Evolutionary conservation across 2,329 filamentous ascomycete genomes (phyloP), one percentile per base, ranked within the genome.

Genomic region (Colletotrichum limetticola): DNA sequence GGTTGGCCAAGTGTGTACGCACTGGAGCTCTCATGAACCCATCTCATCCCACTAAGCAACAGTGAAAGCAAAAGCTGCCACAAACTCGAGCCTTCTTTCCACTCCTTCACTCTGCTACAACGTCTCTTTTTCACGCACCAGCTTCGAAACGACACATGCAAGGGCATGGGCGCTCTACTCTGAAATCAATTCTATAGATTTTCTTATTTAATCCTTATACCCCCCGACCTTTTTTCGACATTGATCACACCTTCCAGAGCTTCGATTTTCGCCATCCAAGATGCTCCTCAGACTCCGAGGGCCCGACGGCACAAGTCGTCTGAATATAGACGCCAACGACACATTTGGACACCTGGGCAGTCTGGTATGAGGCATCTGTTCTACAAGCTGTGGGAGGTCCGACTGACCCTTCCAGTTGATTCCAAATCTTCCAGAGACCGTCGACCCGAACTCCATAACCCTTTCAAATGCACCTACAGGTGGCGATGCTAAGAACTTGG

Each of bases 201-300:
- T 58, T 55, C 26, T 49, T 60, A 65, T 64, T 61, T 71, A 67
- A 46, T 56, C 30, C 26, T 30, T 24, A 64, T 46, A 61, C 35
- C 56, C 14, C 14, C 42, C 37, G n/a, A 30, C 42, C 59, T 35
- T 52, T 22, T 55, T 57, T 66, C 49, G 7, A 52, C 14, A 28
- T 57, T 8, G 2, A 46, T 46, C 30, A 19, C n/a, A 66, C 16
- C n/a, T 26, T 61, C 14, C 55, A 37, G n/a, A 52, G 26, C 26
- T 57, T 58, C 66, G 46, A 24, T 19, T 24, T 24, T 58, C 22
- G 35, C 32, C 67, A 26, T 49, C 80, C 80, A 85, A 80, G 76
- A 98, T 98, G 91, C 88, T 98, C 79, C 87, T 98, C 69, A 91
- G 95, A 82, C 94, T 98, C 77, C 92, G 95, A 79, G 95, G 95